These are phyloP conservation scores for Leishmania mexicana DNA, from an alignment of 208 protist species.

Conservation along the genomic window DNA sequence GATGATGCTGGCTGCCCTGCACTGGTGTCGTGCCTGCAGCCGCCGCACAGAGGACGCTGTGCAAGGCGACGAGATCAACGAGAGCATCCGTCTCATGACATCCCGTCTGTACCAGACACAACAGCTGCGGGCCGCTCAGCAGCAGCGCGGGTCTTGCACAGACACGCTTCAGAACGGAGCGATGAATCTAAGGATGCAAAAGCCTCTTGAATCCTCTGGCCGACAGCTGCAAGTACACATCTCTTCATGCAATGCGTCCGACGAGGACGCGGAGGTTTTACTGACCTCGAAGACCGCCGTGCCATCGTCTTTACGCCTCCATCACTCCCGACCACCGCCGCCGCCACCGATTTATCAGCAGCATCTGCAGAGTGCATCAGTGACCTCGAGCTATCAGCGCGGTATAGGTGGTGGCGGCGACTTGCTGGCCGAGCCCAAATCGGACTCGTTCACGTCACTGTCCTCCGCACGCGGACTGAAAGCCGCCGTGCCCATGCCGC, in stretches of 20 bases:
- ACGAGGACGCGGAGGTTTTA: not conserved
- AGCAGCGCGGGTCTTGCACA: not conserved
- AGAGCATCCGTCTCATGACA: slow-evolving; percentile 29
- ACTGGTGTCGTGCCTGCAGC: slow-evolving; percentile 5
- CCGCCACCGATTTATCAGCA: not conserved
- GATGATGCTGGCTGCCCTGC: not conserved
- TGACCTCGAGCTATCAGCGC: not conserved
- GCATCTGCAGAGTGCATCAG: not conserved
- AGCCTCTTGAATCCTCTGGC: too few species aligned
- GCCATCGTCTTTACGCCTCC: not conserved
- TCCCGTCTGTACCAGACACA: slow-evolving; percentile 27
- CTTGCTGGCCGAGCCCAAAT: not conserved
- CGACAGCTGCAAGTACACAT: not conserved
- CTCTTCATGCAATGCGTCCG: not conserved
- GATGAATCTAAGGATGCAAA: not conserved
- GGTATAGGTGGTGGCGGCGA: not conserved
- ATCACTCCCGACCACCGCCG: not conserved
- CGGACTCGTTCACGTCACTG: not conserved
- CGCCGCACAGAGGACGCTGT: slow-evolving; percentile 9
- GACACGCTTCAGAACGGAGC: too few species aligned
- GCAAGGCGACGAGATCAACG: slow-evolving; percentile 18
- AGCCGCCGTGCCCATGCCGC: not conserved
- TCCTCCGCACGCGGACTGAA: not conserved
- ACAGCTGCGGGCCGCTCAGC: slow-evolving; percentile 3
- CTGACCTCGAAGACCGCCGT: not conserved